phyloP scores from a whole-genome alignment of 2,329 filamentous ascomycete genomes.

The Moelleriella libera region DNA sequence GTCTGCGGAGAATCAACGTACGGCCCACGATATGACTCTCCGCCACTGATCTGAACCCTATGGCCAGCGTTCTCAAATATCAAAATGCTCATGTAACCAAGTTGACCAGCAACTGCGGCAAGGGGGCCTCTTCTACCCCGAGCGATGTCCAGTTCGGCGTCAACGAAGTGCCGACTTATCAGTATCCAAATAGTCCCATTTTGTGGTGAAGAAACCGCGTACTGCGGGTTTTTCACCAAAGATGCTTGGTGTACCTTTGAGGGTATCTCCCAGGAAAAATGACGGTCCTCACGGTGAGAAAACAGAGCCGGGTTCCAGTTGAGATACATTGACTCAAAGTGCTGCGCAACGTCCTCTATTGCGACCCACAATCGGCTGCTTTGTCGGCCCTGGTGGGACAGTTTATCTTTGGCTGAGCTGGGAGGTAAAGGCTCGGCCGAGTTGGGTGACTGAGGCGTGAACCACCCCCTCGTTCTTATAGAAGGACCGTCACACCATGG shows the following conservation, averaged over 20 bases:
- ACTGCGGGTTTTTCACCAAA: constrained; percentile 55
- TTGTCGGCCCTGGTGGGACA: not conserved
- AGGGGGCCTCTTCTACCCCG: constrained; percentile 26
- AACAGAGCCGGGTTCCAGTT: constrained; percentile 95
- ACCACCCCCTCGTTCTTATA: constrained; percentile 32
- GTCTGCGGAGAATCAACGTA: constrained; percentile 92
- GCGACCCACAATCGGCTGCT: constrained; percentile 89
- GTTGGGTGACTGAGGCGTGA: not conserved
- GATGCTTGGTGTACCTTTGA: constrained; percentile 35
- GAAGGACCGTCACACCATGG: constrained; percentile 79
- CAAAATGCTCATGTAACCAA: constrained; percentile 80
- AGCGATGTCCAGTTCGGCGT: constrained; percentile 44
- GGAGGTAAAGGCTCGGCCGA: constrained; percentile 6
- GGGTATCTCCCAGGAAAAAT: constrained; percentile 68
- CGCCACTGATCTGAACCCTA: constrained; percentile 61
- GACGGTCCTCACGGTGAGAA: constrained; percentile 67
- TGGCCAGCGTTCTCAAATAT: constrained; percentile 60
- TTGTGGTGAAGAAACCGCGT: constrained; percentile 45
- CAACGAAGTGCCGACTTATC: constrained; percentile 73
- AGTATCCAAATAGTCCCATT: constrained; percentile 67
- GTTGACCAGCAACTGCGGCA: constrained; percentile 33
- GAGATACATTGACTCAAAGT: constrained; percentile 91
- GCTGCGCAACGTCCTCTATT: constrained; percentile 72
- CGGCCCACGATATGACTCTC: constrained; percentile 58
- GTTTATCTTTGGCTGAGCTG: not conserved